These are phyloP conservation scores for Tilletia indica DNA, from an alignment of 1,284 basidiomycete species.

Conservation along the genomic window DNA sequence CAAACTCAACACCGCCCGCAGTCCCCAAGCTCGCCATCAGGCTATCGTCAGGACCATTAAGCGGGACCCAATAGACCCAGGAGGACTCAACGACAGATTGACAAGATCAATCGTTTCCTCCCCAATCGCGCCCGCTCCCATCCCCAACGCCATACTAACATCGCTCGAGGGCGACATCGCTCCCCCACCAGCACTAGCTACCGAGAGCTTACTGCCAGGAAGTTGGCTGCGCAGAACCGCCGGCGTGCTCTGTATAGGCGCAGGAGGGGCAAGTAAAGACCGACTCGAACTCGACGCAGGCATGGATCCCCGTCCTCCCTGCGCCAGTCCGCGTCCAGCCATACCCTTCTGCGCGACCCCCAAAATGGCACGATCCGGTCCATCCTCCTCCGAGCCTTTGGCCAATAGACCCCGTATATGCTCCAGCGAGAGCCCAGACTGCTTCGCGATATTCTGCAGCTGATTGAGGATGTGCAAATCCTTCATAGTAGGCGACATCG, in stretches of 20 bases:
- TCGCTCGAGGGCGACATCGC: not conserved
- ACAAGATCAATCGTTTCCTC: conserved; percentile 17
- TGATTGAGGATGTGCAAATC: not conserved
- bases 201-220: not conserved
- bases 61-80: conserved; percentile 9
- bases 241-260: no score
- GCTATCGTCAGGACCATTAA: not conserved
- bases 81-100: conserved; percentile 1
- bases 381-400: not conserved
- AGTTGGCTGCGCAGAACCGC: not conserved
- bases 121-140: not conserved
- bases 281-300: not conserved
- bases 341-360: not conserved
- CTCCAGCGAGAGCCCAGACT: conserved; percentile 14
- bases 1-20: not conserved
- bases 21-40: not conserved
- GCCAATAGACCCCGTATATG: not conserved
- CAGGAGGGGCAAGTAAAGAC: no score
- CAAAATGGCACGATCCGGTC: not conserved
- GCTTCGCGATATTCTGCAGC: not conserved
- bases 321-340: not conserved
- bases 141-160: not conserved
- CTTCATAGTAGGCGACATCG: not conserved
- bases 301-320: no score
- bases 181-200: not conserved